Base-by-base conservation (phyloP, 805 yeast genomes). In the Wickerhamomyces chaumierensis region DNA sequence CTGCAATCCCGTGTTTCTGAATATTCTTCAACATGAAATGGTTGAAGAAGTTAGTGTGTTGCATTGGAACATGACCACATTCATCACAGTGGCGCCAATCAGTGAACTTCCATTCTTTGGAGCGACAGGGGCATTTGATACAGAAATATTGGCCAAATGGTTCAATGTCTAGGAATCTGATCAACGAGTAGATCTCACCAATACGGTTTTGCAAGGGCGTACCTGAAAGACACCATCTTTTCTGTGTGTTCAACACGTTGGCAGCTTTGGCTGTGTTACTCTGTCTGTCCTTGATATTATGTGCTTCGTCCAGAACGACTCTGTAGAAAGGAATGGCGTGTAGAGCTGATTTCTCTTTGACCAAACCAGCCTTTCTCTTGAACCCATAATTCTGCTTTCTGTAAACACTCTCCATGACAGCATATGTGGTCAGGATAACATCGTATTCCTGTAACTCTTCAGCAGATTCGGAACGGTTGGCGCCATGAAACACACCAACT, bases 121-220 rank as follows among this genome's bases (percentile, higher is more conserved):
- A 80, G 13, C 69, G 63, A 58, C 99, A 92, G 3, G 78, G 82
- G 63, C 98, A 92, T 53, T 78, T 81, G n/a, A 94, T 84, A 63
- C 99, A 92, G 51, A 76, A 90, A 60, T 92, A 92, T 40, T 77
- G 71, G 46, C 90, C 81, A 58, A 86, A 88, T 9, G 99, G 99
- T 36, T 76, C 74, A 31, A 90, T 68, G 47, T 80, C 75, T 61
- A 92, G 60, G 53, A 86, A 92, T 51, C 97, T 67, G 41, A 92
- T 81, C 54, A 92, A 63, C 1, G 97, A 88, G 58, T 92, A 92
- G 68, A 92, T 72, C 62, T 92, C 99, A 34, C 98, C 98, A 53
- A 92, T 88, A 45, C 97, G 69, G 57, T 92, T 92, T 53, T 92
- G 99, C 45, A 92, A 65, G 1, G 99, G 98, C 0, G 99, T 92